These are phyloP conservation scores for Thelonectria olida DNA, from an alignment of 2,329 filamentous ascomycete genomes.

Conservation along the genomic window DNA sequence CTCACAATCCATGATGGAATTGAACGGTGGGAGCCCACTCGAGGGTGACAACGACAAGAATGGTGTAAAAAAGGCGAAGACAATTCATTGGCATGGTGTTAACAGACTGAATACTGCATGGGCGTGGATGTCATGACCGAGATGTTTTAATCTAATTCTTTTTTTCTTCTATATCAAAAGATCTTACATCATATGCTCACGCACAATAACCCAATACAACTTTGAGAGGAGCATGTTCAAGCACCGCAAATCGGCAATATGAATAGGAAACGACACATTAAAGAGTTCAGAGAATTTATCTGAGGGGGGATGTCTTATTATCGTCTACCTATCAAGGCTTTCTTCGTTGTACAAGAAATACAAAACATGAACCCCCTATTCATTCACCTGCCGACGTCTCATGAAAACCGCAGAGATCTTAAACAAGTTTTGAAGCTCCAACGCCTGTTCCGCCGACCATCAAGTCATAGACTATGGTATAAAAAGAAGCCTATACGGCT, in stretches of 20 bases:
- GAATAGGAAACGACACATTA: too few species aligned
- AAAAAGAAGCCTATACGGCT: slow-evolving; percentile 47
- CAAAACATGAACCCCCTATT: slow-evolving; percentile 52
- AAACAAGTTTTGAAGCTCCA: slow-evolving; percentile 61
- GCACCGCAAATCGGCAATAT: too few species aligned
- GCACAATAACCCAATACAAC: neutral
- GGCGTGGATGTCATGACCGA: slow-evolving; percentile 40
- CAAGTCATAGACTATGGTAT: slow-evolving; percentile 57
- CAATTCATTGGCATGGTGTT: slow-evolving; percentile 41
- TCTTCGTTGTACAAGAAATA: slow-evolving; percentile 56
- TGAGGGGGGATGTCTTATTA: slow-evolving; percentile 70
- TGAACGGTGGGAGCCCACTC: slow-evolving; percentile 33
- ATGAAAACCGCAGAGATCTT: slow-evolving; percentile 54
- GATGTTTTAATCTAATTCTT: neutral
- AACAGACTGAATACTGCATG: slow-evolving; percentile 42
- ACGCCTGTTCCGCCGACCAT: slow-evolving; percentile 59
- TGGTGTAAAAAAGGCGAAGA: slow-evolving; percentile 31
- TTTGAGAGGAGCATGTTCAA: too few species aligned
- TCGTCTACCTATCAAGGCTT: slow-evolving; percentile 55
- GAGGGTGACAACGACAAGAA: slow-evolving; percentile 21
- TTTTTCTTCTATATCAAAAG: neutral
- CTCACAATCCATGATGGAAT: slow-evolving; percentile 38
- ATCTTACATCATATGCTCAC: too few species aligned
- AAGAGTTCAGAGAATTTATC: neutral
- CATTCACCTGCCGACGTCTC: slow-evolving; percentile 56